These are phyloP conservation scores for Kurtzmaniella cleridarum DNA, from an alignment of 805 yeast species.

Conservation along the genomic window DNA sequence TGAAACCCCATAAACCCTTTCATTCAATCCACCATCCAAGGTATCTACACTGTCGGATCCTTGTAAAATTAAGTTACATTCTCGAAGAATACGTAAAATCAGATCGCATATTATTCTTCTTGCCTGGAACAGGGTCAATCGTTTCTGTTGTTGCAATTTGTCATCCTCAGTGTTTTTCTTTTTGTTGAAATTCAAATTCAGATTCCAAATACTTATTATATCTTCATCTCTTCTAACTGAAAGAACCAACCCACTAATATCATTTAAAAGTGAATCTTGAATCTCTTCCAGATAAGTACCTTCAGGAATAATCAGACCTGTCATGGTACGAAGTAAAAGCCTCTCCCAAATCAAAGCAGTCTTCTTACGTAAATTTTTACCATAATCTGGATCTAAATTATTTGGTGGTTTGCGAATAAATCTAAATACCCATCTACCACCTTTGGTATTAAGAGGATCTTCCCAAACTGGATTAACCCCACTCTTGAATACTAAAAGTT, in stretches of 20 bases:
- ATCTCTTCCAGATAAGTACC: conserved; percentile 23
- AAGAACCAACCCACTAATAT: conserved; percentile 55
- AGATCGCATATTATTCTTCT: conserved; percentile 43
- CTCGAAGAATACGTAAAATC: conserved; percentile 40
- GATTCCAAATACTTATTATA: conserved; percentile 59
- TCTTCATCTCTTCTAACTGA: conserved; percentile 57
- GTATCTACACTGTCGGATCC: conserved; percentile 30
- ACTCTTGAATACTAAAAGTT: conserved; percentile 51
- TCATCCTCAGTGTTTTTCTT: conserved; percentile 18
- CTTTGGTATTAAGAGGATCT: conserved; percentile 53
- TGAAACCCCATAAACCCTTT: conserved; percentile 40
- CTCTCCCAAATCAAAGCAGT: conserved; percentile 51
- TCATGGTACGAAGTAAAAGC: conserved; percentile 44
- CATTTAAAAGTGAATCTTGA: conserved; percentile 38
- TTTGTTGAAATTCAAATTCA: conserved; percentile 34
- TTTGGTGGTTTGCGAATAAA: conserved; percentile 31
- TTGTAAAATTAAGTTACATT: conserved; percentile 39
- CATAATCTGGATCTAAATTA: conserved; percentile 10
- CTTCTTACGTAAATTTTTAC: conserved; percentile 24
- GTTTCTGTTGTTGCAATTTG: conserved; percentile 15
- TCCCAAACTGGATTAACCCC: conserved; percentile 67
- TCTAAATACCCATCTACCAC: conserved; percentile 61
- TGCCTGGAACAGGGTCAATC: conserved; percentile 39
- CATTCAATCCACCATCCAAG: conserved; percentile 29
- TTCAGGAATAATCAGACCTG: conserved; percentile 45